Conservation (phyloP, 148 eudicot genomes). For the Spergularia bocconei region DNA sequence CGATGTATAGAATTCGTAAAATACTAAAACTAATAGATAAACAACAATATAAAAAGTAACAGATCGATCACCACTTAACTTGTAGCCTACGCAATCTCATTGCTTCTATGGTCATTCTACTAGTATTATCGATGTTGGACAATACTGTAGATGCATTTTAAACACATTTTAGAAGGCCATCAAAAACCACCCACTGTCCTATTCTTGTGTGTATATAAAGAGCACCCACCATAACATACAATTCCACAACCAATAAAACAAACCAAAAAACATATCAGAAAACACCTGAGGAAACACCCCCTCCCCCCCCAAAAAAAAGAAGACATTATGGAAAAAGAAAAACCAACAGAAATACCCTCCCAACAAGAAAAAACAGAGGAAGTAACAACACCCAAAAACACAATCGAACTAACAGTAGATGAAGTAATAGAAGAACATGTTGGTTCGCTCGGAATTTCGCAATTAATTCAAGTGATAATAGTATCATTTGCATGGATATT, state of each 20-base stretch:
- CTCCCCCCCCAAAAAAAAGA: too few relatives aligned
- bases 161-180: too few relatives aligned
- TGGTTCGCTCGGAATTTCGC: conserved; percentile 28
- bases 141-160: too few relatives aligned
- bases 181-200: neutral
- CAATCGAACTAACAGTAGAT: conserved; percentile 26
- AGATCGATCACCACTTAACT: neutral
- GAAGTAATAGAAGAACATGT: conserved; percentile 35
- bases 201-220: conserved; percentile 1
- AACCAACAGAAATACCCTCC: neutral
- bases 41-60: neutral
- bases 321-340: too few relatives aligned
- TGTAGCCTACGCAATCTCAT: neutral
- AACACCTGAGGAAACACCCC: neutral
- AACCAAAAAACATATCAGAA: neutral
- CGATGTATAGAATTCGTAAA: too few relatives aligned
- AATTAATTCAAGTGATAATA: conserved; percentile 26
- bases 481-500: conserved; percentile 39
- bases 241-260: neutral
- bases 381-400: neutral
- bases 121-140: too few relatives aligned
- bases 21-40: too few relatives aligned
- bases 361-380: neutral
- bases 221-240: neutral
- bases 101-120: too few relatives aligned